Evolutionary conservation across 129 eudicot genomes (phyloP).

Genomic region (Helianthus tuberosus): DNA sequence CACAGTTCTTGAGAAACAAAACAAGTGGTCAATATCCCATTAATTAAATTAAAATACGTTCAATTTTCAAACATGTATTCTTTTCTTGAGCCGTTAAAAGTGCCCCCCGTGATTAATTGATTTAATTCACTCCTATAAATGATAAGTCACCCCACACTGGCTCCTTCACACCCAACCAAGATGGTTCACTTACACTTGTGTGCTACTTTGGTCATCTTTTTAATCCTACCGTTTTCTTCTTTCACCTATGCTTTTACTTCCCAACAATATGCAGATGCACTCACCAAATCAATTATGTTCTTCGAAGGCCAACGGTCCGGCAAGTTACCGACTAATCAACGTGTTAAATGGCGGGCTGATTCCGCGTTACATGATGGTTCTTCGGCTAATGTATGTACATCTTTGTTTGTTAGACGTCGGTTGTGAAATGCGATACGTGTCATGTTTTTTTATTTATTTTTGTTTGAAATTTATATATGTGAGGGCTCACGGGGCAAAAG

Average conservation of each 20-base stretch:
- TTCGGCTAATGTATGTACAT: slow-evolving; percentile 49
- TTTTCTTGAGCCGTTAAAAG: too few species aligned
- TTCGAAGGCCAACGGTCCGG: slow-evolving; percentile 96
- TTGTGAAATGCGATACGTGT: background rate
- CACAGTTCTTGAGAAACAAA: too few species aligned
- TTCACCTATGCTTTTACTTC: slow-evolving; percentile 57
- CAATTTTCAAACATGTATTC: too few species aligned
- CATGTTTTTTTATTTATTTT: too few species aligned
- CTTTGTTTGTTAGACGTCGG: background rate
- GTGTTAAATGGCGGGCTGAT: slow-evolving; percentile 74
- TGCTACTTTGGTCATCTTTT: slow-evolving; percentile 24
- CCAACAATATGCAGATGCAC: slow-evolving; percentile 65
- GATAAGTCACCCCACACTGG: too few species aligned
- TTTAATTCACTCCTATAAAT: too few species aligned
- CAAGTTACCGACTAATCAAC: slow-evolving; percentile 60
- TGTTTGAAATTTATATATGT: too few species aligned
- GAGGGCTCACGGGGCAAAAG: too few species aligned
- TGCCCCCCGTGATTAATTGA: too few species aligned
- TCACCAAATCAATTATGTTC: slow-evolving; percentile 75
- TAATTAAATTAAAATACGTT: too few species aligned
- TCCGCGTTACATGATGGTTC: slow-evolving; percentile 91
- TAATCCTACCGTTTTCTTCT: slow-evolving; percentile 27
- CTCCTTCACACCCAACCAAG: background rate
- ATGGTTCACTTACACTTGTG: slow-evolving; percentile 27
- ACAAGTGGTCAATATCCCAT: too few species aligned